phyloP scores from a whole-genome alignment of 2,329 filamentous ascomycete species.

The Colletotrichum chlorophyti region DNA sequence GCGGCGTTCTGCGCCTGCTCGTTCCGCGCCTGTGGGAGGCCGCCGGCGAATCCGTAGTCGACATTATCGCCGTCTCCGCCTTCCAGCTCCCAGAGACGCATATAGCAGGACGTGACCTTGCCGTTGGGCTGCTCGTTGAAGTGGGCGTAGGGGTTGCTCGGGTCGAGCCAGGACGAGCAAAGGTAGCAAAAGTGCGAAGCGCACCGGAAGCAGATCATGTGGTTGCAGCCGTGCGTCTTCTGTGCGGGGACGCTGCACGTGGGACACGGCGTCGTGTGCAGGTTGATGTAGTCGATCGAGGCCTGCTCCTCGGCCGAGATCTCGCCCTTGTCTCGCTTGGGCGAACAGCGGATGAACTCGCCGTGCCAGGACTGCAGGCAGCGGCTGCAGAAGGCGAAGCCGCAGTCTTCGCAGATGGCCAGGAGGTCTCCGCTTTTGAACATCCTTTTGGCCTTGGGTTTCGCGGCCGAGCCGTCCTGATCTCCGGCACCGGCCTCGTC shows the following conservation, averaged over 20 bases:
- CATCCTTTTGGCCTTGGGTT: constrained; percentile 31
- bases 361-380: constrained; percentile 89
- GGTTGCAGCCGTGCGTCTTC: constrained; percentile 94
- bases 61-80: constrained; percentile 73
- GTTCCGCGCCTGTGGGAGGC: constrained; percentile 23
- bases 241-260: constrained; percentile 85
- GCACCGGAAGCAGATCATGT: constrained; percentile 94
- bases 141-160: constrained; percentile 84
- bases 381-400: constrained; percentile 83
- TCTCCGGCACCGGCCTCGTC: constrained; percentile 41
- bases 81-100: constrained; percentile 89
- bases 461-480: constrained; percentile 25
- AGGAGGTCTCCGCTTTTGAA: constrained; percentile 69
- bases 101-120: constrained; percentile 72
- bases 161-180: constrained; percentile 85
- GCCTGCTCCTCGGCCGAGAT: constrained; percentile 86
- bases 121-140: constrained; percentile 73
- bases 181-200: constrained; percentile 94
- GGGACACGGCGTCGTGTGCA: constrained; percentile 87
- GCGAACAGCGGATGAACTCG: constrained; percentile 74
- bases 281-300: constrained; percentile 80
- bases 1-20: no score
- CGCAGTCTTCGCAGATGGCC: constrained; percentile 86
- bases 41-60: constrained; percentile 52
- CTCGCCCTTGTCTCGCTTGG: constrained; percentile 70